Conservation (phyloP, 2,329 filamentous ascomycete genomes). For the Fusarium sp. region DNA sequence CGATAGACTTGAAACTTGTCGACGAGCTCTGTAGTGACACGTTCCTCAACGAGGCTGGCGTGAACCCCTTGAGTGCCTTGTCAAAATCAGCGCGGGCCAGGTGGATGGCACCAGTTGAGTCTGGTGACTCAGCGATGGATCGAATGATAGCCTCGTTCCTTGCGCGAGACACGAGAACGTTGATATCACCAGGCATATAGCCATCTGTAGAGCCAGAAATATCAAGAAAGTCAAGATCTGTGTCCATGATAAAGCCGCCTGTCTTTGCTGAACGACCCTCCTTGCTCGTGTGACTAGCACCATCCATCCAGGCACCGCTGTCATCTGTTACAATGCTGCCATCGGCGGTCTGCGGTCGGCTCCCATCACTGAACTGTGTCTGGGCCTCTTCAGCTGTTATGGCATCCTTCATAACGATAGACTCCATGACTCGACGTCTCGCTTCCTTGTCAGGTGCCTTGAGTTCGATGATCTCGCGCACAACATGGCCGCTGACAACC, state of each 20-base stretch:
- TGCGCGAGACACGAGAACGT: constrained; percentile 86
- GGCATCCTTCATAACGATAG: constrained; percentile 73
- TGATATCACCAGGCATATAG: constrained; percentile 96
- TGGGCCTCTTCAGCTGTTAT: constrained; percentile 55
- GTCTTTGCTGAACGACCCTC: constrained; percentile 52
- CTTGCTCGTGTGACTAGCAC: constrained; percentile 69
- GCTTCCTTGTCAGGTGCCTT: constrained; percentile 95
- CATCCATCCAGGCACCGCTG: constrained; percentile 81
- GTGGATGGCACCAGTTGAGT: constrained; percentile 65
- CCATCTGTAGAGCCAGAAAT: constrained; percentile 95
- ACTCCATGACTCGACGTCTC: constrained; percentile 84
- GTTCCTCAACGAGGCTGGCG: constrained; percentile 92
- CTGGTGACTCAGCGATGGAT: constrained; percentile 71
- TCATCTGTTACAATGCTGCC: constrained; percentile 65
- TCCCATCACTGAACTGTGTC: constrained; percentile 59
- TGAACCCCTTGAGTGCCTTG: constrained; percentile 89
- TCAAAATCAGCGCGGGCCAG: constrained; percentile 84
- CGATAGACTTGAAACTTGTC: constrained; percentile 92
- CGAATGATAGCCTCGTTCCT: constrained; percentile 94
- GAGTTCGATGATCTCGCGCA: constrained; percentile 89
- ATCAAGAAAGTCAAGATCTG: constrained; percentile 89
- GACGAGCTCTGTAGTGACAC: constrained; percentile 94
- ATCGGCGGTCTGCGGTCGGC: constrained; percentile 68
- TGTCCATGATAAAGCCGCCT: constrained; percentile 79
- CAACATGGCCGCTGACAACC: constrained; percentile 90